These are phyloP conservation scores for Monosporascus sp. DNA, from an alignment of 2,329 filamentous ascomycete genomes.

Conservation along the genomic window DNA sequence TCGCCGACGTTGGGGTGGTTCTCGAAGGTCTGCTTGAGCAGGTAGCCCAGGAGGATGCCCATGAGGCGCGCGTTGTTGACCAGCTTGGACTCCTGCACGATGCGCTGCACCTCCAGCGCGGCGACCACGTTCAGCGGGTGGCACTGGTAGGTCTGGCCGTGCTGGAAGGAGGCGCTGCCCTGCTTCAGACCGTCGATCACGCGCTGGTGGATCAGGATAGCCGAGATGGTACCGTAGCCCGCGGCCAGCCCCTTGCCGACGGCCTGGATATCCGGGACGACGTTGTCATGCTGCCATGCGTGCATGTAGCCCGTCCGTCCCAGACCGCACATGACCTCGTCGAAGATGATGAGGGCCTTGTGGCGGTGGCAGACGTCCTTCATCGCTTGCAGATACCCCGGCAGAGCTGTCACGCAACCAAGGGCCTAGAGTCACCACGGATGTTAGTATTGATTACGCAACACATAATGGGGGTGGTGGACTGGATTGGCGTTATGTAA, in stretches of 20 bases:
- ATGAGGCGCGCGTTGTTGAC: slow-evolving; percentile 29
- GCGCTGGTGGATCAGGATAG: slow-evolving; percentile 45
- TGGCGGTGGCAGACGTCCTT: slow-evolving; percentile 58
- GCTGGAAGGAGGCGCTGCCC: slow-evolving; percentile 42
- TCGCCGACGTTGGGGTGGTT: slow-evolving; percentile 35
- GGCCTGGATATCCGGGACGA: slow-evolving; percentile 55
- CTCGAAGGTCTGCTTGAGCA: slow-evolving; percentile 25
- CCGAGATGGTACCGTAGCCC: slow-evolving; percentile 57
- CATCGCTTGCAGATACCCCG: slow-evolving; percentile 61
- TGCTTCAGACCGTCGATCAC: slow-evolving; percentile 42
- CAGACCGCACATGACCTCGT: slow-evolving; percentile 58
- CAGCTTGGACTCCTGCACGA: slow-evolving; percentile 31
- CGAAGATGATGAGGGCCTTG: slow-evolving; percentile 61
- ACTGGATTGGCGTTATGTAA: no score
- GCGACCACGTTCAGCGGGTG: slow-evolving; percentile 35
- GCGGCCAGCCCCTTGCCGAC: slow-evolving; percentile 59
- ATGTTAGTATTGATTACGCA: no score
- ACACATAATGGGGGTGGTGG: no score
- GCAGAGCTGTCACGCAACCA: slow-evolving; percentile 56
- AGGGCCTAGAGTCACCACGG: not conserved
- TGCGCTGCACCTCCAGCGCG: slow-evolving; percentile 34
- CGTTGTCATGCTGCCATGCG: slow-evolving; percentile 47
- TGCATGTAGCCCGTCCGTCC: slow-evolving; percentile 47
- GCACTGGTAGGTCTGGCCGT: slow-evolving; percentile 53
- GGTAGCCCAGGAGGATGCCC: slow-evolving; percentile 24